Base-by-base conservation (phyloP, 192 early-diverging fungal species). In the Tieghemiomyces parasiticus region DNA sequence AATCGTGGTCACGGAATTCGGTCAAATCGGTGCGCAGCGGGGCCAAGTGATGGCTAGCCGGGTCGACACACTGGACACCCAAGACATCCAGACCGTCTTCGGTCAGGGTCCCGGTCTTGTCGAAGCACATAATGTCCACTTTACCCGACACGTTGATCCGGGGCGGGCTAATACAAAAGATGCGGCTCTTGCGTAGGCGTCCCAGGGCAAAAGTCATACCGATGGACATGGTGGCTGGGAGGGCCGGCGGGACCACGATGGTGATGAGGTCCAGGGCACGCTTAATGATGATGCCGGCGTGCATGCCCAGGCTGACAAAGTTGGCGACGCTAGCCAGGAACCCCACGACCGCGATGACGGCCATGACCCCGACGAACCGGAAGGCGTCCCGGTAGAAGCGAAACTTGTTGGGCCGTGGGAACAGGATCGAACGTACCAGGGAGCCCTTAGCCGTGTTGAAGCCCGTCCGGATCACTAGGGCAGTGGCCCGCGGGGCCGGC, bases 311-410 rank as follows among this genome's bases (percentile, higher is more conserved):
- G 8, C 80, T 72, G 67, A 94, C 68, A 74, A 99, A 99, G 70
- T 93, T 90, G 69, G 86, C 77, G 33, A 91, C 72, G 38, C 90
- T 89, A 4, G 81, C 80, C 28, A 91, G n/a, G 69, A 96, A 97
- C 0, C 97, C 93, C 29, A 90, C 30, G 10, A 75, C 65, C 19
- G 95, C 88, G 65, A 99, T 86, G 2, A 80, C 63, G 25, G 84
- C 82, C 33, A 99, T 68, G 16, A 97, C 88, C 46, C 91, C 91
- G 53, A 97, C 92, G 62, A 97, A 99, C 28, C 86, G 78, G 74
- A 97, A 92, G 30, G 94, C 89, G 64, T 99, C 97, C n/a, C 85
- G 81, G 71, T 95, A 94, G 71, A 95, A 97, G 70, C 91, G 85
- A 67, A 97, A 95, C 51, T 83, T 88, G 70, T 93, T 91, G 25